These are phyloP conservation scores for Amanita jacksonii DNA, from an alignment of 768 basidiomycete genomes.

Conservation along the genomic window DNA sequence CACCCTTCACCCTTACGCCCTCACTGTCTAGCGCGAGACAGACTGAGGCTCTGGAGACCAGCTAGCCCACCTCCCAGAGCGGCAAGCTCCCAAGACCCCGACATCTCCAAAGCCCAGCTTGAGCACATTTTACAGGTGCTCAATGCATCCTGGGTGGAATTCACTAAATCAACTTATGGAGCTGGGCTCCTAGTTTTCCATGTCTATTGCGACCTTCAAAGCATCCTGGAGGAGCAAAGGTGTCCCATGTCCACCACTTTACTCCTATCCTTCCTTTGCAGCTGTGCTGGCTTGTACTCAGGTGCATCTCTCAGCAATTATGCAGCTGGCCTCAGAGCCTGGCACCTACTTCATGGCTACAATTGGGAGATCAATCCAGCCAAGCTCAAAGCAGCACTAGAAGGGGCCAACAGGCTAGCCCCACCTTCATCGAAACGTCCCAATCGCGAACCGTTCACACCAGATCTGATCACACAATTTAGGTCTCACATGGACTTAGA, in stretches of 20 bases:
- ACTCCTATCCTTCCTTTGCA: too few species aligned
- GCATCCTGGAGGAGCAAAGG: too few species aligned
- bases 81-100: background rate
- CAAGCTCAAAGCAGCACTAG: background rate
- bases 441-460: background rate
- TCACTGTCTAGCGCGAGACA: too few species aligned
- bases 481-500: background rate
- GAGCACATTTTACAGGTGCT: background rate
- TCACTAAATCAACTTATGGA: too few species aligned
- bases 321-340: constrained; percentile 21
- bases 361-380: constrained; percentile 5
- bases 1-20: too few species aligned
- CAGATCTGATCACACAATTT: background rate
- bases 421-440: background rate
- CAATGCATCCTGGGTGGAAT: constrained; percentile 1
- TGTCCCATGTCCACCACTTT: too few species aligned
- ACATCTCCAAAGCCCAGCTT: background rate
- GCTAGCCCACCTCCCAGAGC: too few species aligned
- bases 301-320: constrained; percentile 21
- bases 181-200: constrained; percentile 23
- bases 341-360: too few species aligned
- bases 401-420: background rate
- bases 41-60: too few species aligned
- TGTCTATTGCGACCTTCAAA: constrained; percentile 21
- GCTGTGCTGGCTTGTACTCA: constrained; percentile 19